phyloP scores from a whole-genome alignment of 495 filamentous ascomycete species.

The Neurospora sp. region DNA sequence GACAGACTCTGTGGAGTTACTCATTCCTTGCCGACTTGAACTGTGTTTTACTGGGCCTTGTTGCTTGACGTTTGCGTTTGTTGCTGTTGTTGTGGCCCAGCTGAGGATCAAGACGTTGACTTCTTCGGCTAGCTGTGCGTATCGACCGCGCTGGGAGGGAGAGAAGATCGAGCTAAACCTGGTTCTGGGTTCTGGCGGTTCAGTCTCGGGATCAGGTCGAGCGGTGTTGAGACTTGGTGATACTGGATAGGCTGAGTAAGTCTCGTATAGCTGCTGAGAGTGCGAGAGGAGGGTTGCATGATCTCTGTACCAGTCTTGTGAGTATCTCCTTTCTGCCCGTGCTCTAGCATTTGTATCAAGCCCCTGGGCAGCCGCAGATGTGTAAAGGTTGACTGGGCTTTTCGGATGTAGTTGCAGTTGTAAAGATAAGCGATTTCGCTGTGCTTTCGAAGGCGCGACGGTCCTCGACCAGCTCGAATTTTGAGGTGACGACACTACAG shows the following conservation, averaged over 20 bases:
- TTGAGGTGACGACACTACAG: conserved; percentile 9
- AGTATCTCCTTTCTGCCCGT: background rate
- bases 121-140: conserved; percentile 3
- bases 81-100: conserved; percentile 9
- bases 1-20: conserved; percentile 9
- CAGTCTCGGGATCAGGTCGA: background rate
- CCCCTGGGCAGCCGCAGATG: background rate
- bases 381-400: background rate
- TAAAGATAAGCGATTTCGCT: background rate
- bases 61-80: conserved; percentile 3
- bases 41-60: conserved; percentile 5
- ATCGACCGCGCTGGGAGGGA: background rate
- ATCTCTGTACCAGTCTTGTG: background rate
- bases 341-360: background rate
- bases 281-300: background rate
- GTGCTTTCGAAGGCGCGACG: background rate
- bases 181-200: background rate
- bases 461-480: conserved; percentile 10
- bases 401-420: background rate
- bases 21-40: background rate
- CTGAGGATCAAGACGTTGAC: conserved; percentile 18
- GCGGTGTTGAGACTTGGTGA: background rate
- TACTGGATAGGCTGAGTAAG: background rate
- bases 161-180: background rate
- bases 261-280: background rate